phyloP scores from a whole-genome alignment of 2,329 filamentous ascomycete species.

The Chalaropsis ovoidea region DNA sequence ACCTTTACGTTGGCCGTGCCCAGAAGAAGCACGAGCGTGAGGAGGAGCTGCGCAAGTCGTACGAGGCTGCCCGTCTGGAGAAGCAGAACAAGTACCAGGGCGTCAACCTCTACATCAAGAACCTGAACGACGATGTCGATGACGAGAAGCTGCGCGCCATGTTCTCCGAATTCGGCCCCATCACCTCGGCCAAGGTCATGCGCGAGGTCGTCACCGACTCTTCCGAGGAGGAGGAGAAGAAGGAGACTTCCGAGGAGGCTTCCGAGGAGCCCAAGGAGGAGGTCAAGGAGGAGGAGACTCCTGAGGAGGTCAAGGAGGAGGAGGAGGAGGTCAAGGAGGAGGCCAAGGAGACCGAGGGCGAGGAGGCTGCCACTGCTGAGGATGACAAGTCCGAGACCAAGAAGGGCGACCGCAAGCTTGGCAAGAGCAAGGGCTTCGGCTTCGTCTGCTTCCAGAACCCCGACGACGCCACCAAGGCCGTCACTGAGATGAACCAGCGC shows the following conservation, averaged over 20 bases:
- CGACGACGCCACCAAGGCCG: conserved; percentile 96
- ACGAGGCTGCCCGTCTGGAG: conserved; percentile 93
- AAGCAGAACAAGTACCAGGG: conserved; percentile 99
- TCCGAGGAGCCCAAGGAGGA: conserved; percentile 43
- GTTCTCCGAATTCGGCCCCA: conserved; percentile 82
- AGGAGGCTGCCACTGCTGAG: conserved; percentile 44
- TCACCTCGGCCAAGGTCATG: conserved; percentile 99
- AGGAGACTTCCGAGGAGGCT: conserved; percentile 41
- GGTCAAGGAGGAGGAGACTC: conserved; percentile 39
- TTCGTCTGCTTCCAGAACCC: conserved; percentile 99
- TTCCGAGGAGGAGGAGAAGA: conserved; percentile 45
- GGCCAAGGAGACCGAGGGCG: conserved; percentile 42
- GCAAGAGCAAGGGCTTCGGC: conserved; percentile 99
- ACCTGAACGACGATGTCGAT: conserved; percentile 90
- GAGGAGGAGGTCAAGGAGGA: conserved; percentile 37
- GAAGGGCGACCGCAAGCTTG: conserved; percentile 57
- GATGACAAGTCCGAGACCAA: conserved; percentile 38
- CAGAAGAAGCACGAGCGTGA: conserved; percentile 99
- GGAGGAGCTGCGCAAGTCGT: conserved; percentile 97
- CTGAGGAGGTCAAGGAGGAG: conserved; percentile 43
- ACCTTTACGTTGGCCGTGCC: conserved; percentile 92
- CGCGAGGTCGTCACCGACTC: conserved; percentile 59
- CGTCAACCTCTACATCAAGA: conserved; percentile 99
- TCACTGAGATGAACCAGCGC: conserved; percentile 99
- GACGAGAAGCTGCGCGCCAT: conserved; percentile 95